phyloP scores from a whole-genome alignment of 164 flowering plant genomes.

The Aristolochia contorta region DNA sequence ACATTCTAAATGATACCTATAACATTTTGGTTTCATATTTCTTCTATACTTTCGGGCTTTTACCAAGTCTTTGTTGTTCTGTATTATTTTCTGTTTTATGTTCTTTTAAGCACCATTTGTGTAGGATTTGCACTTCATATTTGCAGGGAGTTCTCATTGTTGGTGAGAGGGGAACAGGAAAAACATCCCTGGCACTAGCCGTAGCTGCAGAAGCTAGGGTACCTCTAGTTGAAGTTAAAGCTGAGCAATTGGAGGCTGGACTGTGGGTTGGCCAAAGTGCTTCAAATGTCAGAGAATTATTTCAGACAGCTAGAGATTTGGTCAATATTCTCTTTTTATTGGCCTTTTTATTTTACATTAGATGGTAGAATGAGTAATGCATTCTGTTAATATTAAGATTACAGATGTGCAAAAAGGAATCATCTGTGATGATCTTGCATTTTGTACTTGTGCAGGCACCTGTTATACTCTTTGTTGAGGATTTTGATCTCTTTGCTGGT shows the following conservation, averaged over 20 bases:
- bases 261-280: slow-evolving; percentile 98
- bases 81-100: not conserved
- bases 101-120: not conserved
- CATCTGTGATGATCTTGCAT: no score
- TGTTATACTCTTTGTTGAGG: slow-evolving; percentile 93
- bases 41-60: no score
- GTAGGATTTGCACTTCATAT: not conserved
- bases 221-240: slow-evolving; percentile 80
- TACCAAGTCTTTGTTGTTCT: no score
- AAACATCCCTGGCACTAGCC: slow-evolving; percentile 85
- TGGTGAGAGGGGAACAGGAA: slow-evolving; percentile 98
- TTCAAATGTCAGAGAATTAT: slow-evolving; percentile 85
- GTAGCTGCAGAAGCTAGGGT: slow-evolving; percentile 95
- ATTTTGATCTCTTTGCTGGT: slow-evolving; percentile 95
- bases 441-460: slow-evolving; percentile 54
- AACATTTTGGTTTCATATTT: no score
- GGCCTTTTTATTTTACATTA: no score
- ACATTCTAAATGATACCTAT: no score
- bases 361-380: no score
- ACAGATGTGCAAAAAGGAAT: no score
- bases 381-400: no score
- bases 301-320: slow-evolving; percentile 95
- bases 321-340: slow-evolving; percentile 17
- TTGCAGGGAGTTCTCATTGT: slow-evolving; percentile 96
- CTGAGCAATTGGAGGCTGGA: slow-evolving; percentile 88